Percentiles rank a stretch among this genome's conserved stretches.
Evolutionary conservation across 139 green algal genomes (phyloP).

Genomic region (Nannochloris sp.): DNA sequence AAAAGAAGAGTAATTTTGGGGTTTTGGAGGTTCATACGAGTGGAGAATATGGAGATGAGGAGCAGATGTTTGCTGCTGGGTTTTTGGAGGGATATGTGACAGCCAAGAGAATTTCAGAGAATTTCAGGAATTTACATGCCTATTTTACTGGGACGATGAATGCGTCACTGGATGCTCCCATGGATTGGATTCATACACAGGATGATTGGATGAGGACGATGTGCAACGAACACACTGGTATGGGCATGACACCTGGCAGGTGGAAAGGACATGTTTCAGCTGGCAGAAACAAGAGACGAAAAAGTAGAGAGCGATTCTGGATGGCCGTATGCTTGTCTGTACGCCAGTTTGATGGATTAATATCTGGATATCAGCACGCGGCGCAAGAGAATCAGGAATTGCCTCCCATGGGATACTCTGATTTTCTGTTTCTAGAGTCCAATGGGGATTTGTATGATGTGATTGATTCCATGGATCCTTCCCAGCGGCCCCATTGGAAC

Average conservation of each 20-base stretch:
- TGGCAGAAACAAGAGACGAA: neutral
- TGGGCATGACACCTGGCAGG: neutral
- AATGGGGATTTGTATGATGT: conserved; percentile 52
- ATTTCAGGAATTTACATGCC: conserved; percentile 42
- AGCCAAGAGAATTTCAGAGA: conserved; percentile 42
- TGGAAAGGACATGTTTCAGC: neutral
- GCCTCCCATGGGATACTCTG: conserved; percentile 26
- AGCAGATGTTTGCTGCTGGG: conserved; percentile 39
- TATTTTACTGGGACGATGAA: conserved; percentile 34
- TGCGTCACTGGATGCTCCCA: conserved; percentile 19
- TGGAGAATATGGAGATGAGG: conserved; percentile 3
- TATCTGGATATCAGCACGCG: conserved; percentile 41
- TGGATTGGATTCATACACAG: conserved; percentile 40
- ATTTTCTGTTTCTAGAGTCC: conserved; percentile 52
- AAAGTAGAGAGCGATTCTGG: conserved; percentile 25
- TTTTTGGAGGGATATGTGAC: conserved; percentile 55
- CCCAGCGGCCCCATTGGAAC: conserved; percentile 16
- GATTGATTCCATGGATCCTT: conserved; percentile 19
- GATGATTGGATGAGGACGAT: conserved; percentile 33
- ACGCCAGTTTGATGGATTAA: conserved; percentile 54
- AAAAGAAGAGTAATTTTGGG: conserved; percentile 48
- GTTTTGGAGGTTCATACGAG: conserved; percentile 36
- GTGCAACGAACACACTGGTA: conserved; percentile 1
- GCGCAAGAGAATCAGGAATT: neutral
- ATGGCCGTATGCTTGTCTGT: conserved; percentile 32